Percentiles rank a stretch among this genome's conserved stretches.
These are phyloP conservation scores for Camellia lanceoleosa DNA, from an alignment of 148 eudicot species.

Conservation along the genomic window DNA sequence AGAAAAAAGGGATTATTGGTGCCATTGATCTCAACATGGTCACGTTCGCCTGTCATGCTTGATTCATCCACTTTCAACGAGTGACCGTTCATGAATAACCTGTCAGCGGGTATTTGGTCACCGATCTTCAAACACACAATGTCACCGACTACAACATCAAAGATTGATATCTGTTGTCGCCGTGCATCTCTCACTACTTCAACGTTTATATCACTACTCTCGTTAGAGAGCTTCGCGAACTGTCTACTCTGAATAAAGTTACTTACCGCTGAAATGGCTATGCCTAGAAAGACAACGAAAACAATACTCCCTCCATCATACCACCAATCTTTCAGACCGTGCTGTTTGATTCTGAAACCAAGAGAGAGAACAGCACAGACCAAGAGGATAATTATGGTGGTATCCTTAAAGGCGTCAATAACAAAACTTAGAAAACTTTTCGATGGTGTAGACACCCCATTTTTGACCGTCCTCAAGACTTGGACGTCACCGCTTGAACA, in stretches of 20 bases:
- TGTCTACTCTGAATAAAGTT: slow-evolving; percentile 30
- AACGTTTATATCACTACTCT: neutral
- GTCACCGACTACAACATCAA: slow-evolving; percentile 42
- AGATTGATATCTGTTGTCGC: slow-evolving; percentile 20
- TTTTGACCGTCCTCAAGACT: no score
- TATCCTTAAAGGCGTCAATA: neutral
- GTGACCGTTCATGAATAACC: slow-evolving; percentile 34
- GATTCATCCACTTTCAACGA: slow-evolving; percentile 42
- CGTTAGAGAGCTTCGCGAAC: slow-evolving; percentile 11
- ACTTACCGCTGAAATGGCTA: slow-evolving; percentile 31
- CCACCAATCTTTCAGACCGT: slow-evolving; percentile 49
- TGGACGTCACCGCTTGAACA: no score
- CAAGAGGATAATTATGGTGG: neutral
- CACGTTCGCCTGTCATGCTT: slow-evolving; percentile 42
- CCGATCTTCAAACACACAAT: slow-evolving; percentile 35
- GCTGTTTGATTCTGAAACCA: slow-evolving; percentile 7
- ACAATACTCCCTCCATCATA: slow-evolving; percentile 35
- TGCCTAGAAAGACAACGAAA: slow-evolving; percentile 44
- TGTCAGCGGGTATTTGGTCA: slow-evolving; percentile 44
- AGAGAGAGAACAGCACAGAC: neutral
- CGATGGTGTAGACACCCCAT: no score
- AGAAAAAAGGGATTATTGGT: slow-evolving; percentile 19
- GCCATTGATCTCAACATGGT: slow-evolving; percentile 18
- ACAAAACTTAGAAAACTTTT: neutral
- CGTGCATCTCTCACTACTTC: slow-evolving; percentile 25